phyloP scores from a whole-genome alignment of 805 yeast species.

The Candida nonsorbophila region DNA sequence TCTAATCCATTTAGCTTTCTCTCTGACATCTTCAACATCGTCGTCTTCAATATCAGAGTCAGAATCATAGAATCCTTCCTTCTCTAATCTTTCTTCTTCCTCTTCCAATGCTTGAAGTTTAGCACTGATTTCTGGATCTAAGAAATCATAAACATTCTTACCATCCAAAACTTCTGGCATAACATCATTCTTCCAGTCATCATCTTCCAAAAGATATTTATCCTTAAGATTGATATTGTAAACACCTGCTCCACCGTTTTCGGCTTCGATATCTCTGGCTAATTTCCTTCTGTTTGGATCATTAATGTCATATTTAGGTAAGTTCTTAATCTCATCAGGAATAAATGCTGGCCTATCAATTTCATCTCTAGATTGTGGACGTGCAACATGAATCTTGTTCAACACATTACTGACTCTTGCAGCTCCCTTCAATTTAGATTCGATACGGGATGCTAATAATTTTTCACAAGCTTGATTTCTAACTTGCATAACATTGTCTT shows the following conservation, averaged over 20 bases:
- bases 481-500: constrained; percentile 92
- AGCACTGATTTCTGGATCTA: constrained; percentile 91
- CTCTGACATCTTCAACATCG: constrained; percentile 62
- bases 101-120: constrained; percentile 93
- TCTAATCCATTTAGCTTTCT: constrained; percentile 94
- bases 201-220: constrained; percentile 86
- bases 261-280: constrained; percentile 86
- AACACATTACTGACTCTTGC: constrained; percentile 83
- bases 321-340: constrained; percentile 64
- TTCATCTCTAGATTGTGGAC: constrained; percentile 86
- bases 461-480: constrained; percentile 97
- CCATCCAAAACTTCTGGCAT: constrained; percentile 98
- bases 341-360: constrained; percentile 71
- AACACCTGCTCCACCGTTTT: constrained; percentile 99
- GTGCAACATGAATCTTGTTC: constrained; percentile 93
- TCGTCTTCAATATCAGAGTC: constrained; percentile 56
- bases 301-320: constrained; percentile 65
- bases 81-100: constrained; percentile 91
- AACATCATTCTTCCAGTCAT: constrained; percentile 94
- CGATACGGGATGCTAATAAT: constrained; percentile 89
- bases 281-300: constrained; percentile 81
- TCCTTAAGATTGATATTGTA: constrained; percentile 91
- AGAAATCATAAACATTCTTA: constrained; percentile 92
- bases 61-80: constrained; percentile 92
- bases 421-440: constrained; percentile 90